A percentile compares a stretch with the other conserved stretches of the same genome.
Evolutionary conservation across 257 asterid genomes (phyloP).

Genomic region (Euphrasia confusa): DNA sequence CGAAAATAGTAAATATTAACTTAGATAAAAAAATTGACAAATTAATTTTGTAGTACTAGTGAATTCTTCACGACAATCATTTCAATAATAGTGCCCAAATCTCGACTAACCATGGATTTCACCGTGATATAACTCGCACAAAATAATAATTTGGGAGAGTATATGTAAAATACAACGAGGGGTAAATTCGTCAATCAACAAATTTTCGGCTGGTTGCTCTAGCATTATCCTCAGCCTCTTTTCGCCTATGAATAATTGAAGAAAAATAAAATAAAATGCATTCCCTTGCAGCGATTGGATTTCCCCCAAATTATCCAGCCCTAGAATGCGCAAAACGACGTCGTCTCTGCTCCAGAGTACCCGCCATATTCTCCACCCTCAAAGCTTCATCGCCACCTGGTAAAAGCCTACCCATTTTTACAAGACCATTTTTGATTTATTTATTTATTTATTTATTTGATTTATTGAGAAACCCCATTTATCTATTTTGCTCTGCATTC

Average conservation of each 20-base stretch:
- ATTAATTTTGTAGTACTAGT: too few relatives aligned
- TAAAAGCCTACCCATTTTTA: constrained; percentile 23
- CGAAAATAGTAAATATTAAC: too few relatives aligned
- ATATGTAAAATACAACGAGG: background rate
- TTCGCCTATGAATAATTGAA: constrained; percentile 18
- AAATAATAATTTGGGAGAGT: too few relatives aligned
- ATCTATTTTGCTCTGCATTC: background rate
- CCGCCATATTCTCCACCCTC: constrained; percentile 45
- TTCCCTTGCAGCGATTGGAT: constrained; percentile 42
- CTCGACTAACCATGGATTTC: too few relatives aligned
- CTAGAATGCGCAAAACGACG: constrained; percentile 31
- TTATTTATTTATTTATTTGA: background rate
- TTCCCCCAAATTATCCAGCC: constrained; percentile 29
- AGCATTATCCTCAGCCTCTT: constrained; percentile 33
- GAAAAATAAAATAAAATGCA: constrained; percentile 26
- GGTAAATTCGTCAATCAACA: constrained; percentile 26
- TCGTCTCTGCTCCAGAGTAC: constrained; percentile 32
- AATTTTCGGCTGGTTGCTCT: background rate
- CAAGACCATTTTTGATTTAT: background rate
- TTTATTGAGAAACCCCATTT: background rate
- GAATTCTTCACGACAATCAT: too few relatives aligned
- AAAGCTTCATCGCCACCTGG: constrained; percentile 55
- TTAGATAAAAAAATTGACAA: too few relatives aligned
- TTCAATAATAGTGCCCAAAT: too few relatives aligned
- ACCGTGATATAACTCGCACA: too few relatives aligned